phyloP scores from a whole-genome alignment of 352 stramenopile genomes.

The Phytopythium vexans region DNA sequence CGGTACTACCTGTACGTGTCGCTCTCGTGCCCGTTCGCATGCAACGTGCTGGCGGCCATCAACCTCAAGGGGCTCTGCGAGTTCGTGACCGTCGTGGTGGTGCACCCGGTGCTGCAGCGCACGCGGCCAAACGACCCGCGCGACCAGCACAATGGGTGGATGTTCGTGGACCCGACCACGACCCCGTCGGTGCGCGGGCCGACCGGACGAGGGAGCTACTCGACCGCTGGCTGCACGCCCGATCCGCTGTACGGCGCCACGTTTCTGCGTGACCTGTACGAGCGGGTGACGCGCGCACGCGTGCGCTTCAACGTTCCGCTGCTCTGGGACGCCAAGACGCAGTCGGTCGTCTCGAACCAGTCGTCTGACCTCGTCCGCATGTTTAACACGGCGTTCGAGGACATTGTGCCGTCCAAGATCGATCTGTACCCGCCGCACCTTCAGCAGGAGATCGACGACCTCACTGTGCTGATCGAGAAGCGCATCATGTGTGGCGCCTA shows the following conservation, averaged over 20 bases:
- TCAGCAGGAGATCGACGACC: slow-evolving; percentile 46
- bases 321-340: slow-evolving; percentile 64
- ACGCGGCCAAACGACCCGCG: slow-evolving; percentile 21
- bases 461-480: slow-evolving; percentile 56
- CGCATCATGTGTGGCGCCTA: slow-evolving; percentile 54
- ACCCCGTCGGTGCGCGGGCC: slow-evolving; percentile 5
- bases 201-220: slow-evolving; percentile 9
- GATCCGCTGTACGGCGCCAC: slow-evolving; percentile 19
- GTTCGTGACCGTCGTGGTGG: slow-evolving; percentile 82
- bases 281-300: slow-evolving; percentile 9
- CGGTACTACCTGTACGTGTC: slow-evolving; percentile 90
- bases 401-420: slow-evolving; percentile 23
- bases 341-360: slow-evolving; percentile 78
- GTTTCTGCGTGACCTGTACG: slow-evolving; percentile 37
- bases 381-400: slow-evolving; percentile 42
- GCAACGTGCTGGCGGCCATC: slow-evolving; percentile 52
- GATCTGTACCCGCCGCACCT: slow-evolving; percentile 51
- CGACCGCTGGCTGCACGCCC: slow-evolving; percentile 13
- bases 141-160: slow-evolving; percentile 20
- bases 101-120: slow-evolving; percentile 36
- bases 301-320: slow-evolving; percentile 53
- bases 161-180: slow-evolving; percentile 10
- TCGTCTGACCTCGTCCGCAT: slow-evolving; percentile 68
- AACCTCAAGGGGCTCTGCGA: slow-evolving; percentile 90
- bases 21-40: slow-evolving; percentile 76